Base-by-base conservation (phyloP, 106 monocot species). In the Triglochin maritima region DNA sequence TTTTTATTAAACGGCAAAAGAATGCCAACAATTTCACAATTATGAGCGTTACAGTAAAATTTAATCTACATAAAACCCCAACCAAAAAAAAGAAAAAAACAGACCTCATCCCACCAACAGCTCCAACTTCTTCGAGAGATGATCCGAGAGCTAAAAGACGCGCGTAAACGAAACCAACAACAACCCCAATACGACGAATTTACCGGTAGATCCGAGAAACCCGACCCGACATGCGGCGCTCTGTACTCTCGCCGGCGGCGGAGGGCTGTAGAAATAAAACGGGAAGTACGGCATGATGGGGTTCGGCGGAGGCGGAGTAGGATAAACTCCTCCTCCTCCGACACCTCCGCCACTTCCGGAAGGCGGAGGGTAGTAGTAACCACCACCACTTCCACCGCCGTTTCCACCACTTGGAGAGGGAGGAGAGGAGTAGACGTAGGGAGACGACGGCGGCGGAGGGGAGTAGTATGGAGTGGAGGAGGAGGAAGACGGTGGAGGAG, bases 221-320 rank as follows among this genome's bases (percentile, higher is more conserved):
- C 29, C 29, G 29, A 29, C 29, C 29, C 29, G 29, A 29, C 29
- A 0, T 1, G 29, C 29, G 29, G 29, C 29, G 29, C 29, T 29
- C 29, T 29, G 29, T 29, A 29, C 12, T 6, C 43, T 64, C 4
- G 47, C 54, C 2, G 57, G 65, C 12, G 76, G 70, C 16, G 77
- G 76, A 10, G 76, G 77, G 66, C 66, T 71, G 68, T 78, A 50
- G 59, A 58, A 78, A 50, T 78, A 78, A 47, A 51, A 78, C 8
- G 77, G 77, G 66, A 78, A 78, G 66, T 78, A 78, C 42, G 71
- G 77, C 56, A 78, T 49, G 59, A 78, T 78, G 50, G 77, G 77
- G 66, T 78, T 60, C n/a, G 77, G 77, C 66, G 77, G 77, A 57
- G 77, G 77, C 47, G 77, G 77, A 3, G 55, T 44, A 9, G 49